Evolutionary conservation across 768 basidiomycete genomes (phyloP).

Genomic region (Boletus eberwhitei): DNA sequence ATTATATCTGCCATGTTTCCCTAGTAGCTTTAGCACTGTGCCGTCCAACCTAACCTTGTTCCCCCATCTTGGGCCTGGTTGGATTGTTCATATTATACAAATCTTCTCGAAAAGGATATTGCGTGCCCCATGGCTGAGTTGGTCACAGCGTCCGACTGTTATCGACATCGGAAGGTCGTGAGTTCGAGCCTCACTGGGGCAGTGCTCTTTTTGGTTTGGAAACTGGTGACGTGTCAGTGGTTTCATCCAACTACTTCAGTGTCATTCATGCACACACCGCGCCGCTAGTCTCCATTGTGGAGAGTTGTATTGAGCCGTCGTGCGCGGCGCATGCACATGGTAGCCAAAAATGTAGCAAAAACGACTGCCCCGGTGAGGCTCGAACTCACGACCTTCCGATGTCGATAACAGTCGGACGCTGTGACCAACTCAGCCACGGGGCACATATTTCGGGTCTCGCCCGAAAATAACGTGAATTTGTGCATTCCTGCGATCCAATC

Average conservation of each 20-base stretch:
- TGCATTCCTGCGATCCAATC: not conserved
- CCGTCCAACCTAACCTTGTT: not conserved
- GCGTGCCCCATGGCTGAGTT: constrained; percentile 74
- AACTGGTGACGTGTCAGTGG: no score
- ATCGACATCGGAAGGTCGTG: constrained; percentile 60
- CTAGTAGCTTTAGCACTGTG: not conserved
- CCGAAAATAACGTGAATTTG: no score
- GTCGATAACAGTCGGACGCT: constrained; percentile 71
- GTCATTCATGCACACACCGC: no score
- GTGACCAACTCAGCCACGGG: constrained; percentile 78
- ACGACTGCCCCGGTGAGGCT: constrained; percentile 57
- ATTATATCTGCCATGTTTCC: not conserved
- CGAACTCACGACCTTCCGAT: constrained; percentile 72
- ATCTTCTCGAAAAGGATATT: not conserved
- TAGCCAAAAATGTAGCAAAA: no score
- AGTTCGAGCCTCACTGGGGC: constrained; percentile 69
- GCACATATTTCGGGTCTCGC: constrained; percentile 31
- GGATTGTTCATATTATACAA: not conserved
- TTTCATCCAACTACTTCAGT: no score
- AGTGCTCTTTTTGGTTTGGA: constrained; percentile 20
- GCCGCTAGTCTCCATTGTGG: not conserved
- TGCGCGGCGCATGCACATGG: no score
- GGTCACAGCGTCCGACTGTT: constrained; percentile 79
- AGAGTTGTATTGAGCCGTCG: not conserved
- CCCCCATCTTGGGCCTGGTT: not conserved